Conservation (phyloP, 2,329 filamentous ascomycete genomes). For the Cryphonectria japonica region DNA sequence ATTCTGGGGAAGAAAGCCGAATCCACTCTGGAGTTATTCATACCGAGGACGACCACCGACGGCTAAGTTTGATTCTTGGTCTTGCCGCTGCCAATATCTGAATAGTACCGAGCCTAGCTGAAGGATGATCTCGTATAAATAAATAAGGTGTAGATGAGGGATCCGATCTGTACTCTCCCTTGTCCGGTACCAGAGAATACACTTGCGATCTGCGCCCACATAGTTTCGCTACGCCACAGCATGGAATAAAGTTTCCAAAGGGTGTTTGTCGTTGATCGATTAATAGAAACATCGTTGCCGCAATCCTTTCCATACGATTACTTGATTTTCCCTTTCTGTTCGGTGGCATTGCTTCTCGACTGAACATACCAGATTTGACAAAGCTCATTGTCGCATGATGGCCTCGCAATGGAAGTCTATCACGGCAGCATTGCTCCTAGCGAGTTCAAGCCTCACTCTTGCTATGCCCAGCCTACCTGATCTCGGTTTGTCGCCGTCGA, state of each 20-base stretch:
- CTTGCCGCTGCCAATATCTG: not conserved
- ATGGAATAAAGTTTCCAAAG: not conserved
- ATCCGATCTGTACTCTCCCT: not conserved
- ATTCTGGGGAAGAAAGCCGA: not conserved
- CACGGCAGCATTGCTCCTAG: conserved; percentile 17
- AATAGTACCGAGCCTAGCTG: not conserved
- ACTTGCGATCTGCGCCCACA: not conserved
- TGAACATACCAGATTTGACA: not conserved
- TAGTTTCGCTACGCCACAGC: not conserved
- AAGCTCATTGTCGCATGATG: conserved; percentile 6
- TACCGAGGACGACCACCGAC: not conserved
- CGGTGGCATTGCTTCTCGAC: not conserved
- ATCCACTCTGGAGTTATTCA: not conserved
- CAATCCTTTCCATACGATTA: not conserved
- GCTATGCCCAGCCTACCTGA: conserved; percentile 21
- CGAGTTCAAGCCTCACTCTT: conserved; percentile 11
- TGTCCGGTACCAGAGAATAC: not conserved
- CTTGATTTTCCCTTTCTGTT: not conserved
- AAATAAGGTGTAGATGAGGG: not conserved
- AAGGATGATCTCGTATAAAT: not conserved
- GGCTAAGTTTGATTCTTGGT: not conserved
- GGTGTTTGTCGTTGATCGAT: not conserved
- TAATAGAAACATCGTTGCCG: not conserved
- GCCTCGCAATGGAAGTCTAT: not conserved
- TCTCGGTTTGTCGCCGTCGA: conserved; percentile 34